phyloP scores from a whole-genome alignment of 352 stramenopile genomes.

The Phytophthora parvispora region DNA sequence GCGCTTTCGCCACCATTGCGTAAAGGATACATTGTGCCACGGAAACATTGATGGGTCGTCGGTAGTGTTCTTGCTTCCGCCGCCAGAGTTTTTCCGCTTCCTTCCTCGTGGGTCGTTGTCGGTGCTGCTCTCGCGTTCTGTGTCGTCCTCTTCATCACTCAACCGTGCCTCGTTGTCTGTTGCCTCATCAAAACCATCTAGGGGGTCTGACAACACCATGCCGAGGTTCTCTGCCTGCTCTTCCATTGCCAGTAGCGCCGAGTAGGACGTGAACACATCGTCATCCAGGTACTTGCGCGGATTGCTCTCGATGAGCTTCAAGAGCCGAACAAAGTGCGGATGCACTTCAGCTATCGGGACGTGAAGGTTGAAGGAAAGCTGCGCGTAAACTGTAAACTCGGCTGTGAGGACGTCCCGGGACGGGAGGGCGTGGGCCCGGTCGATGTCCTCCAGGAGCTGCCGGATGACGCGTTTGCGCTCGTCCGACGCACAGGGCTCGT shows the following conservation, averaged over 20 bases:
- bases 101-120: slow-evolving; percentile 38
- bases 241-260: slow-evolving; percentile 74
- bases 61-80: slow-evolving; percentile 19
- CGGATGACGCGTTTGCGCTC: slow-evolving; percentile 73
- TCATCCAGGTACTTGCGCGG: slow-evolving; percentile 92
- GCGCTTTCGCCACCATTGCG: slow-evolving; percentile 82
- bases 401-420: slow-evolving; percentile 88
- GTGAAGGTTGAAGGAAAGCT: slow-evolving; percentile 92
- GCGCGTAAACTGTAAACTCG: slow-evolving; percentile 92
- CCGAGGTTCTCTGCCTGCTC: slow-evolving; percentile 53
- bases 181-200: slow-evolving; percentile 63
- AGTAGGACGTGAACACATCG: slow-evolving; percentile 85
- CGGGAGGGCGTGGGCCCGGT: slow-evolving; percentile 81
- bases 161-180: slow-evolving; percentile 73
- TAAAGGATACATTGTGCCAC: slow-evolving; percentile 83
- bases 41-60: slow-evolving; percentile 62
- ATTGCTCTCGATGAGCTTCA: slow-evolving; percentile 91
- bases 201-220: slow-evolving; percentile 34
- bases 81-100: slow-evolving; percentile 37
- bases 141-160: slow-evolving; percentile 74
- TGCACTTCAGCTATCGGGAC: slow-evolving; percentile 83
- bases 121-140: slow-evolving; percentile 25
- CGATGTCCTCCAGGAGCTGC: slow-evolving; percentile 82
- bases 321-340: slow-evolving; percentile 87
- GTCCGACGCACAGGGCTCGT: slow-evolving; percentile 79